Evolutionary conservation across 495 filamentous ascomycete genomes (phyloP), one percentile per base, ranked within the genome.

Genomic region (Parmelia sp.): DNA sequence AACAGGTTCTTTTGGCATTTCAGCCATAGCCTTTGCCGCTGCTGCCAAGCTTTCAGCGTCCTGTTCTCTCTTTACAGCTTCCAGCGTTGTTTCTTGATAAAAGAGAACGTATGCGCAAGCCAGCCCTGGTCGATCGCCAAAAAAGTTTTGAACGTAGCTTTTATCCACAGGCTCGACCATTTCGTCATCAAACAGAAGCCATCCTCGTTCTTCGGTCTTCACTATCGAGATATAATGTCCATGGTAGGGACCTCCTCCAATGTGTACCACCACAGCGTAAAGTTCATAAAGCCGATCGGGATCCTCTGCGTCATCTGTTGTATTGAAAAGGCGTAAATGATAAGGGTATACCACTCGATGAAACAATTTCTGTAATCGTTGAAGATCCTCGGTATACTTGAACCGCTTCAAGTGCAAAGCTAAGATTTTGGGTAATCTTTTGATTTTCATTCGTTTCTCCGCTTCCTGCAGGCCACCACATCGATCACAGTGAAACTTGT

Each of bases 401-500:
- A 98, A 98, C 60, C 94, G 82, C 71, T 98, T 98, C 62, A 98
- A 76, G 70, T 98, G 95, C 59, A 98, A 76, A 12, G 94, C 91
- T 62, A 98, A 74, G 45, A 98, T 92, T 68, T 89, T 91, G 1
- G 94, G 94, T 66, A 97, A 77, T 62, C 91, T 85, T 76, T 98
- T 98, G 66, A 98, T 91, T 80, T 98, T 98, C 94, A 98, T 98
- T 19, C 94, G 84, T 79, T 98, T 98, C 72, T 97, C 94, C 0
- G 94, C 94, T 76, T 98, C 94, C 76, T 98, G 95, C 27, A 98
- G 78, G 7, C 95, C 95, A 57, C 95, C 94, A 67, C 94, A 98
- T 66, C 91, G 91, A 72, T 98, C 94, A 74, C 94, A 98, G 72
- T 97, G 94, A 68, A 98, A 98, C 69, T 98, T 96, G 78, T 98